Percentiles rank a stretch among this genome's conserved stretches.
These are phyloP conservation scores for Amaranthus hypochondriacus DNA, from an alignment of 148 eudicot genomes.

Conservation along the genomic window DNA sequence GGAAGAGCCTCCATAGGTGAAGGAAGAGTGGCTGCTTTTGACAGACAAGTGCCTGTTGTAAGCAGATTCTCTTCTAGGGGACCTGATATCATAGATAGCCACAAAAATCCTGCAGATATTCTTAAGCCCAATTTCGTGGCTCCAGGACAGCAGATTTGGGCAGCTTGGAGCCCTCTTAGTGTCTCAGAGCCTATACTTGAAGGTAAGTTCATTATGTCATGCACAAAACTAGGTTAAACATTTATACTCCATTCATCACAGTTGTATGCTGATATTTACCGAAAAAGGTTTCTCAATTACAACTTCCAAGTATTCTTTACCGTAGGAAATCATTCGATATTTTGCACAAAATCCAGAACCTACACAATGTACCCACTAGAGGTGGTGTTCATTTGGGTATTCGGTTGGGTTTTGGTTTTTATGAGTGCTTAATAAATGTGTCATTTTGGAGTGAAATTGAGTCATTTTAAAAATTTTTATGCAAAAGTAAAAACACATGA, in stretches of 20 bases:
- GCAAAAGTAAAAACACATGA: not conserved
- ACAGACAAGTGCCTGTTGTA: conserved; percentile 57
- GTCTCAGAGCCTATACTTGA: conserved; percentile 51
- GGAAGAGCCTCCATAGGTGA: conserved; percentile 74
- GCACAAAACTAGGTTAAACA: not conserved
- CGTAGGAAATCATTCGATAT: no score
- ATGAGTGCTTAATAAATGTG: no score
- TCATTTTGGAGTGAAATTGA: no score
- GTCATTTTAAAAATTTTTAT: no score
- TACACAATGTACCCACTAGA: no score
- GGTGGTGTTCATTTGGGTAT: no score
- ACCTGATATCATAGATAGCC: conserved; percentile 59
- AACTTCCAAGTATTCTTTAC: no score
- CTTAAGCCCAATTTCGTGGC: conserved; percentile 87
- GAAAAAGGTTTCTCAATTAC: no score
- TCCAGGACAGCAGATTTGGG: conserved; percentile 97
- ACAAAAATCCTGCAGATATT: conserved; percentile 55
- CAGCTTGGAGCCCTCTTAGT: conserved; percentile 97
- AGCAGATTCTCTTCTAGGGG: conserved; percentile 93
- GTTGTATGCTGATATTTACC: not conserved
- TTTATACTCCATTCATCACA: not conserved
- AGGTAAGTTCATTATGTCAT: conserved; percentile 36
- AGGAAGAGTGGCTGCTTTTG: conserved; percentile 69
- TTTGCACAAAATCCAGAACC: no score
- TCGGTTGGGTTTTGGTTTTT: no score